These are phyloP conservation scores for Neurospora tetraspora DNA, from an alignment of 495 filamentous ascomycete species.

Conservation along the genomic window DNA sequence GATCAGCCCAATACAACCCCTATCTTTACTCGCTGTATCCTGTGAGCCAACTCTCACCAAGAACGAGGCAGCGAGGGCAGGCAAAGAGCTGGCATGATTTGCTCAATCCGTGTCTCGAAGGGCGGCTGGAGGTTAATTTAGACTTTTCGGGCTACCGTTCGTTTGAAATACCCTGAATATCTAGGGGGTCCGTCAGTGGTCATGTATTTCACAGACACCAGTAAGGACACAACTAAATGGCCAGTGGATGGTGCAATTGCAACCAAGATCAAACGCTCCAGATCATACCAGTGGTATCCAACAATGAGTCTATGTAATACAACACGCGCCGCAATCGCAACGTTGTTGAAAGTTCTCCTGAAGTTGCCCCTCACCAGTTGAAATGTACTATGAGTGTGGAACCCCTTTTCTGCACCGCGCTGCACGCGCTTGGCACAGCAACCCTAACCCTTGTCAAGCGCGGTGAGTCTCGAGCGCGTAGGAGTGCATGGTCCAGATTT, in stretches of 20 bases:
- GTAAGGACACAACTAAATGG: neutral
- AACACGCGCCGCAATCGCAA: no score
- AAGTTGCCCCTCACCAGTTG: neutral
- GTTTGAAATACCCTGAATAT: neutral
- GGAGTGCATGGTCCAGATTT: neutral
- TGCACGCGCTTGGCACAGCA: neutral
- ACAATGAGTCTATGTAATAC: neutral
- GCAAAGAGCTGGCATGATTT: neutral
- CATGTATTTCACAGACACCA: neutral
- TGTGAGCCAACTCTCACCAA: neutral
- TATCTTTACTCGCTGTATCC: neutral
- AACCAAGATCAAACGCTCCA: no score
- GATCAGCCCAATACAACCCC: neutral
- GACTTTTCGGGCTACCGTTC: neutral
- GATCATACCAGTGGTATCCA: neutral
- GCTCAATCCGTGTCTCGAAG: neutral
- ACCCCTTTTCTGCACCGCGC: neutral
- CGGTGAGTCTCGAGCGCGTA: neutral
- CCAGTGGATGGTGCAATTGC: neutral
- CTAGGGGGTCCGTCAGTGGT: neutral
- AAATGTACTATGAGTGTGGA: neutral
- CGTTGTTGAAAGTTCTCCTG: neutral
- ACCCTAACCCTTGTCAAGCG: neutral
- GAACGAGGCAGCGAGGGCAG: neutral
- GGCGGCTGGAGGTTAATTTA: neutral